Evolutionary conservation across 129 eudicot species (phyloP).

Genomic region (Glebionis coronaria): DNA sequence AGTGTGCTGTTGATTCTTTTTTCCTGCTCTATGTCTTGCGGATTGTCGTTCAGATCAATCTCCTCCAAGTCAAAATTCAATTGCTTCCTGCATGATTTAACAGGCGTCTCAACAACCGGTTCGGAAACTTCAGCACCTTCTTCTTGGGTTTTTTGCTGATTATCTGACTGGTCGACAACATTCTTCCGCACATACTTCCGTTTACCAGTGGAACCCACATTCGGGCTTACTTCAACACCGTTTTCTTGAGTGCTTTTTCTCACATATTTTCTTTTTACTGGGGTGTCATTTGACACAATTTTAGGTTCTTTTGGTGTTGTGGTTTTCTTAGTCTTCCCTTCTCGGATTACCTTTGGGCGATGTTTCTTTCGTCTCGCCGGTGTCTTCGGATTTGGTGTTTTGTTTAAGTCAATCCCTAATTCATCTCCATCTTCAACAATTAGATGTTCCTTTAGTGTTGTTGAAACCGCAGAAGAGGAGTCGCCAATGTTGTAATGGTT

Average conservation of each 20-base stretch:
- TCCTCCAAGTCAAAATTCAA: conserved; percentile 60
- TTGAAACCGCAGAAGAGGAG: conserved; percentile 36
- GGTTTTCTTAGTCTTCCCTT: conserved; percentile 64
- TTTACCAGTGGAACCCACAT: conserved; percentile 17
- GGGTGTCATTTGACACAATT: conserved; percentile 24
- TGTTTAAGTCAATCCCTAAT: conserved; percentile 58
- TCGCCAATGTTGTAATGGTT: conserved; percentile 31
- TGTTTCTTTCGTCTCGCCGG: conserved; percentile 65
- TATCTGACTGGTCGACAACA: conserved; percentile 22
- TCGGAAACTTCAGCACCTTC: conserved; percentile 15
- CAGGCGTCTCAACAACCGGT: conserved; percentile 20
- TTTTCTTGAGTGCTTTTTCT: conserved; percentile 35
- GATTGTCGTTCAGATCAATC: conserved; percentile 32
- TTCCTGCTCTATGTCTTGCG: conserved; percentile 26
- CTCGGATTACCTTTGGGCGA: conserved; percentile 79
- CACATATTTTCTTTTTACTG: conserved; percentile 65
- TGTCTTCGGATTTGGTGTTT: conserved; percentile 71
- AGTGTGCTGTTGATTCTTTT: conserved; percentile 30
- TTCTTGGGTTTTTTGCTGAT: conserved; percentile 5
- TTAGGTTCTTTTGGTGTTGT: conserved; percentile 49
- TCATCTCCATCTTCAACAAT: conserved; percentile 31
- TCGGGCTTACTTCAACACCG: conserved; percentile 27
- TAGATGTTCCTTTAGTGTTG: conserved; percentile 32
- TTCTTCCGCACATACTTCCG: conserved; percentile 80
- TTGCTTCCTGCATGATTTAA: conserved; percentile 46